Evolutionary conservation across 2,329 filamentous ascomycete species (phyloP).

Genomic region (Stachybotrys echinatus): DNA sequence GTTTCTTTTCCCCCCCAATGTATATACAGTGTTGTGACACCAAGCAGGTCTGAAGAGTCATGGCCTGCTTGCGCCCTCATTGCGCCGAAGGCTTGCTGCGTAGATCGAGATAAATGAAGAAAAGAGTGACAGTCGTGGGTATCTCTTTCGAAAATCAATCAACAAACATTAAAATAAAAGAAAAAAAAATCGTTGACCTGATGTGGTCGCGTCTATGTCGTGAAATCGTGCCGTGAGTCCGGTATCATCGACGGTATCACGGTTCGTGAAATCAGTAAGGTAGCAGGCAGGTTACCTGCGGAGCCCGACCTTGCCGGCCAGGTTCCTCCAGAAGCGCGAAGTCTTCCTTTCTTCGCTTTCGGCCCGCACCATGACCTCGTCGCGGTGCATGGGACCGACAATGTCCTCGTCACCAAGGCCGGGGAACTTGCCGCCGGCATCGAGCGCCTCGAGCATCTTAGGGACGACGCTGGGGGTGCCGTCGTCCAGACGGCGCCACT

Average conservation of each 20-base stretch:
- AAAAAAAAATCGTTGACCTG: background rate
- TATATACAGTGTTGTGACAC: too few species aligned
- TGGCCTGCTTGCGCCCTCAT: too few species aligned
- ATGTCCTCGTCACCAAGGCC: constrained; percentile 86
- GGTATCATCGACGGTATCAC: background rate
- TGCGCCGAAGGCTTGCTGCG: too few species aligned
- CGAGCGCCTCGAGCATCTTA: constrained; percentile 60
- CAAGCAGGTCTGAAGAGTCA: too few species aligned
- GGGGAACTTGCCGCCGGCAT: constrained; percentile 79
- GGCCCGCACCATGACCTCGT: constrained; percentile 45
- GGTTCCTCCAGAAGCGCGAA: constrained; percentile 41
- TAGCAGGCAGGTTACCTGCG: constrained; percentile 13
- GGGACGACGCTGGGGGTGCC: constrained; percentile 62
- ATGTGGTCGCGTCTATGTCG: background rate
- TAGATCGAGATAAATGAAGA: background rate
- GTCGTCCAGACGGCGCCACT: constrained; percentile 45
- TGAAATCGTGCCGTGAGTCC: constrained; percentile 1
- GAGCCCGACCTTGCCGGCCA: constrained; percentile 40
- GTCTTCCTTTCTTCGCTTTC: constrained; percentile 38
- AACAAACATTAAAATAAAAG: background rate
- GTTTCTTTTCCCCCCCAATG: too few species aligned
- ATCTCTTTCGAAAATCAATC: background rate
- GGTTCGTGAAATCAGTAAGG: background rate
- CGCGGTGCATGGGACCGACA: constrained; percentile 80
- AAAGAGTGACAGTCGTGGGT: constrained; percentile 2